Evolutionary conservation across 768 basidiomycete genomes (phyloP), one percentile per base, ranked within the genome.

Genomic region (Rhodotorula paludigena): DNA sequence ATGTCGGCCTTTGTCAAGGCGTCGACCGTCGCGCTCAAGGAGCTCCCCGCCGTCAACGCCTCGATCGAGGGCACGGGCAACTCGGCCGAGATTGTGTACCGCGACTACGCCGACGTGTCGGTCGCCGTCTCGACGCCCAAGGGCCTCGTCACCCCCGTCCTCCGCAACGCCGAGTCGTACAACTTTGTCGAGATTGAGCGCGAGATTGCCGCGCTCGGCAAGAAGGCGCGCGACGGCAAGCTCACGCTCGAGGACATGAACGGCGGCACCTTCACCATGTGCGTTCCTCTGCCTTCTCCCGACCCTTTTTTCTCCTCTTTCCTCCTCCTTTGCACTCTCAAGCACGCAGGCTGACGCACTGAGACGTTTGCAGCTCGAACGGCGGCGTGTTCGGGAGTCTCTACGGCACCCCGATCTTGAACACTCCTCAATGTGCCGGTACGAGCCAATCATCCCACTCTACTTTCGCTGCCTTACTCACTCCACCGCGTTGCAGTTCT

Each of bases 211-310:
- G 83, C 83, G 38, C 82, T 97, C 33, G 94, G 92, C 63, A 90
- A 89, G 83, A 97, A 93, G 78, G 94, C 93, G 32, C 83, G 87
- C 64, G 92, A 96, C 78, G 85, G 89, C 74, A 96, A 96, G 80
- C 84, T 98, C 59, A 87, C 88, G n/a, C 83, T 98, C 60, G 96
- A 97, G 78, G 94, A 99, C 79, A 97, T 97, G 94, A 84, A 92
- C 41, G 94, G 94, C 56, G 94, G 94, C 56, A 87, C 91, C n/a
- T 97, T 99, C 84, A 98, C 94, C 72, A 97, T 97, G 91, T 92
- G 73, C 71, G 88, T 81, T 44, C 55, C 39, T 16, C 68, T 39
- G 3, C 30, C 20, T 15, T 12, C 41, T 21, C 18, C 21, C 8
- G 10, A 21, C 30, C 30, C 25, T 35, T 42, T 15, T 23, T 33